Base-by-base conservation (phyloP, 441 rosid genomes). In the Brassica balearica region DNA sequence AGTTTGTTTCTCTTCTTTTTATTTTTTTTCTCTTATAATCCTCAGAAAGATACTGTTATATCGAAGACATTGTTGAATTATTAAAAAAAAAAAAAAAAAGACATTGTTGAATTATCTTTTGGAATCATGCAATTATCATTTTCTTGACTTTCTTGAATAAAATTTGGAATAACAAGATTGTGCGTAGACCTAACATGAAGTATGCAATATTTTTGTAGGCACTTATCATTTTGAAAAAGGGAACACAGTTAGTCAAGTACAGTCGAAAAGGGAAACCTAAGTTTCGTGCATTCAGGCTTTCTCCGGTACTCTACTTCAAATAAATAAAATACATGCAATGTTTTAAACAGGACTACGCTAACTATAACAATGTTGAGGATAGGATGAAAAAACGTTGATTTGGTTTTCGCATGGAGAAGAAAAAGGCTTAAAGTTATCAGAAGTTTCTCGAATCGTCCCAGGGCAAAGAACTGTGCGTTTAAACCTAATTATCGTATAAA, bases 381-480 rank as follows among this genome's bases (percentile, higher is more conserved):
- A 94, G 98, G 98, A 94, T 72, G 97, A 90, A 84, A 83, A 91
- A 66, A 8, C 89, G 46, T 83, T 93, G 82, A 77, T 91, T 82
- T 92, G 98, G 96, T 74, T 84, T 69, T 91, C 97, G 10, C 95
- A 68, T 82, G 93, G 97, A 81, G 87, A 89, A 79, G 94, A 89
- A 88, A 88, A 80, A 83, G 63, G 41, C 71, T 79, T 91, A 75
- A 87, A 81, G 32, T 82, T 93, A 83, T 81, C 90, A 67, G 81
- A 86, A 11, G 90, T 93, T 76, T 75, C 87, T 29, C 79, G 89
- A 67, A 89, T 93, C 58, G 65, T 90, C 67, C 93, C 95, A 25
- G 98, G 98, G 81, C 98, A 93, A 84, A 89, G 97, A 91, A 92
- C 95, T 62, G 98, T 95, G 85, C 87, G 97, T 87, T 5, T 56